These are phyloP conservation scores for Wickerhamiella cacticola DNA, from an alignment of 805 yeast species.

Conservation along the genomic window DNA sequence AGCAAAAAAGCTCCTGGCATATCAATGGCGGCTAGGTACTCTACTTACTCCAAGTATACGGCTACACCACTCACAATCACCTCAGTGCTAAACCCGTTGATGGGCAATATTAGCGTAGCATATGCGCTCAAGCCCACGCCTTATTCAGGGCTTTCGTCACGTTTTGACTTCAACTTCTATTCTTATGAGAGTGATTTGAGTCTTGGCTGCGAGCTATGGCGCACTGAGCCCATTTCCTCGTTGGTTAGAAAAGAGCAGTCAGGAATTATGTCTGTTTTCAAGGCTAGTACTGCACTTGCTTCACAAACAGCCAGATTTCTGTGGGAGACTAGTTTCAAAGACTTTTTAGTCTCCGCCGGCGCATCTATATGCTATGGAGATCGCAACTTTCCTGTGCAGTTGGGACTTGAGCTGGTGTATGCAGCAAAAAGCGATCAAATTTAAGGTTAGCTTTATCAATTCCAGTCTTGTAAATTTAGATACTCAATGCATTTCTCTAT, in stretches of 20 bases:
- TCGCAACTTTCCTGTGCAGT: conserved; percentile 16
- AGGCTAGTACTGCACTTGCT: conserved; percentile 56
- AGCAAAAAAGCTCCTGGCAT: conserved; percentile 77
- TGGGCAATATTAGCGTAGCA: conserved; percentile 81
- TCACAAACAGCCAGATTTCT: conserved; percentile 49
- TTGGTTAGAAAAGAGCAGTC: background rate
- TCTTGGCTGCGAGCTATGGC: conserved; percentile 77
- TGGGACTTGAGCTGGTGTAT: conserved; percentile 21
- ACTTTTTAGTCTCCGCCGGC: conserved; percentile 69
- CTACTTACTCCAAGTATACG: conserved; percentile 72
- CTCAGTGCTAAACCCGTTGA: conserved; percentile 70
- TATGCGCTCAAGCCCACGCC: conserved; percentile 69
- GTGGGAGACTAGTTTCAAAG: conserved; percentile 84
- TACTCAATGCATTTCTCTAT: too few species aligned
- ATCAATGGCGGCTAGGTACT: conserved; percentile 72
- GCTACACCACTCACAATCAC: conserved; percentile 88
- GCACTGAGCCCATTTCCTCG: conserved; percentile 28
- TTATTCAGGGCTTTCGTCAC: conserved; percentile 64
- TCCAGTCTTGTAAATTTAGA: too few species aligned
- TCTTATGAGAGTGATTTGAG: conserved; percentile 82
- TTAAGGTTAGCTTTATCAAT: too few species aligned
- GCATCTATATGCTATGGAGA: conserved; percentile 24
- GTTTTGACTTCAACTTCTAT: conserved; percentile 79
- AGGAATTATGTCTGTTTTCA: conserved; percentile 46
- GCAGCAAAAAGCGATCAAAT: conserved; percentile 12